Conservation (phyloP, 2,329 filamentous ascomycete genomes). For the Ramularia collo-cygni region DNA sequence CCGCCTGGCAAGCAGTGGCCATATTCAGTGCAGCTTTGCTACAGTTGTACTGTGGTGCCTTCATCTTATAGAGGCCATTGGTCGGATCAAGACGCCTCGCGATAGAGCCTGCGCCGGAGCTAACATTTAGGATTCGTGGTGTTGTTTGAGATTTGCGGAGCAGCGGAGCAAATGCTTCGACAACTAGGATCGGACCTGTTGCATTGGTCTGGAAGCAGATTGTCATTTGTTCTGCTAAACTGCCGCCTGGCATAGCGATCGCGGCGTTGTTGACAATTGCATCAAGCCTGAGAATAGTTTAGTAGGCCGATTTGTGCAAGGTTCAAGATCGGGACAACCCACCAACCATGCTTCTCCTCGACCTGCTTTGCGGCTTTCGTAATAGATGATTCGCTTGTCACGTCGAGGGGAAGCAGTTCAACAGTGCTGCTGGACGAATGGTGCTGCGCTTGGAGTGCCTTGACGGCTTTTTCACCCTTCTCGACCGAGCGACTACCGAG, state of each 20-base stretch:
- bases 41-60: slow-evolving; percentile 27
- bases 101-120: slow-evolving; percentile 31
- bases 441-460: slow-evolving; percentile 14
- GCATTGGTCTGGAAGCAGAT: slow-evolving; percentile 24
- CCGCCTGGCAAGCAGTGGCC: slow-evolving; percentile 26
- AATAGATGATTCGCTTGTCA: slow-evolving; percentile 21
- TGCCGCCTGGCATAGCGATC: slow-evolving; percentile 18
- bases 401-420: slow-evolving; percentile 23
- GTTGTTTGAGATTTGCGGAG: slow-evolving; percentile 19
- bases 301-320: not conserved
- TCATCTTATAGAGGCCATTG: slow-evolving; percentile 25
- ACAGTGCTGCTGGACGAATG: slow-evolving; percentile 14
- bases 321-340: not conserved
- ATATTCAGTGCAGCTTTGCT: slow-evolving; percentile 37
- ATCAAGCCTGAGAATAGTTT: slow-evolving; percentile 21
- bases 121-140: slow-evolving; percentile 32
- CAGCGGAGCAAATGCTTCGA: slow-evolving; percentile 22
- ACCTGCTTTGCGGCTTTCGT: slow-evolving; percentile 18
- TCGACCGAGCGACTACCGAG: slow-evolving; percentile 33
- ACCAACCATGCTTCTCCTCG: slow-evolving; percentile 20
- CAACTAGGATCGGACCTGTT: slow-evolving; percentile 19
- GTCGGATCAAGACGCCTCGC: slow-evolving; percentile 23
- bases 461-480: slow-evolving; percentile 33
- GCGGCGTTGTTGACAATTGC: slow-evolving; percentile 36
- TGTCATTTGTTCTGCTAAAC: slow-evolving; percentile 24